Evolutionary conservation across 305 asterid species (phyloP).

Genomic region (Fraxinus ornus): DNA sequence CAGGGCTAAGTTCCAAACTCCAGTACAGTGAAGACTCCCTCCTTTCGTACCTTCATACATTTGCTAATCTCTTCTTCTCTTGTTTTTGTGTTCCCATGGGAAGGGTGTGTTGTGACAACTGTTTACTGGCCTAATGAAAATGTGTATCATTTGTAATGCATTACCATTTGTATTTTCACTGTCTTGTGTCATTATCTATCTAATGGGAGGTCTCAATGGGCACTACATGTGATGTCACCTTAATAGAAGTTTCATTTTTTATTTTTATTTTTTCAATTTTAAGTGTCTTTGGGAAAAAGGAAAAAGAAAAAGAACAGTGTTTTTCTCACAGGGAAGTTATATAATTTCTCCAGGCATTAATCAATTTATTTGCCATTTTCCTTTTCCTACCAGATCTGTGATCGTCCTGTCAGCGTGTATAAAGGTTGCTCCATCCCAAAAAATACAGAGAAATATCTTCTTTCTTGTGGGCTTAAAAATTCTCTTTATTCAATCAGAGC

Average conservation of each 20-base stretch:
- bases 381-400: constrained; percentile 58
- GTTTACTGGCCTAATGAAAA: background rate
- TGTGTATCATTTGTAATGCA: background rate
- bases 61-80: background rate
- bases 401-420: constrained; percentile 89
- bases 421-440: constrained; percentile 84
- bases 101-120: background rate
- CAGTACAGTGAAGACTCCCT: background rate
- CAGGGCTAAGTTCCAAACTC: background rate
- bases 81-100: background rate
- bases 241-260: background rate
- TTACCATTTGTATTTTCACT: background rate
- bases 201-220: background rate
- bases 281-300: background rate
- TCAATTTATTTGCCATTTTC: constrained; percentile 20
- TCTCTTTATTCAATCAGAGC: constrained; percentile 85
- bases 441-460: constrained; percentile 81
- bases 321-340: background rate
- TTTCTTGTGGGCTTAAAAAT: constrained; percentile 79
- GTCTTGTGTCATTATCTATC: background rate
- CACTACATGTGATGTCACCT: background rate
- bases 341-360: constrained; percentile 9
- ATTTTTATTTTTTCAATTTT: background rate
- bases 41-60: background rate
- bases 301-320: background rate